Conservation (phyloP, 495 filamentous ascomycete species). For the Rhypophila decipiens region DNA sequence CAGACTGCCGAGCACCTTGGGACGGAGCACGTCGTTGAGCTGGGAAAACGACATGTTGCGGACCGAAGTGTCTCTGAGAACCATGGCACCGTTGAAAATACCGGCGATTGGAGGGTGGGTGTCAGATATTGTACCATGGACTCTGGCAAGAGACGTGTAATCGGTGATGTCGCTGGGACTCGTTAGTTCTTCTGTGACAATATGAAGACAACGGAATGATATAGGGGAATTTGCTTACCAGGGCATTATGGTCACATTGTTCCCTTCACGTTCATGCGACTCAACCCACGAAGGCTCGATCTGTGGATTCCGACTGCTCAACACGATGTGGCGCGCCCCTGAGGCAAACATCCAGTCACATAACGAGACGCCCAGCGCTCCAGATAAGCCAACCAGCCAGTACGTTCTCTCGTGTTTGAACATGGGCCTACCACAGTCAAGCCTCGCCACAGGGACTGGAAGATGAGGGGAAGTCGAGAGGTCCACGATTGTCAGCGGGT, state of each 20-base stretch:
- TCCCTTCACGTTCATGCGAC: conserved; percentile 12
- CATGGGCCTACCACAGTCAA: conserved; percentile 3
- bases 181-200: too few species aligned
- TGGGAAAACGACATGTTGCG: conserved; percentile 32
- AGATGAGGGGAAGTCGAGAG: conserved; percentile 5
- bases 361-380: conserved; percentile 37
- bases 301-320: conserved; percentile 40
- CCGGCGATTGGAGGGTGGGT: conserved; percentile 47
- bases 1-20: conserved; percentile 41
- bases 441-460: conserved; percentile 3
- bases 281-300: conserved; percentile 30
- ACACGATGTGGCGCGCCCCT: conserved; percentile 33
- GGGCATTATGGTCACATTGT: conserved; percentile 1
- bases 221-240: too few species aligned
- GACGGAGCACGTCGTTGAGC: conserved; percentile 41
- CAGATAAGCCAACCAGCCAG: conserved; percentile 39
- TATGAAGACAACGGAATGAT: too few species aligned
- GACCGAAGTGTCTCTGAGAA: conserved; percentile 43
- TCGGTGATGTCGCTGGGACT: conserved; percentile 8
- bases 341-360: conserved; percentile 39
- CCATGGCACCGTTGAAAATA: conserved; percentile 39
- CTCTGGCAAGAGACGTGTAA: neutral
- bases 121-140: neutral
- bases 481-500: neutral
- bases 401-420: conserved; percentile 28